Evolutionary conservation across 106 monocot genomes (phyloP), one percentile per base, ranked within the genome.

Genomic region (Dendrobium chrysotoxum): DNA sequence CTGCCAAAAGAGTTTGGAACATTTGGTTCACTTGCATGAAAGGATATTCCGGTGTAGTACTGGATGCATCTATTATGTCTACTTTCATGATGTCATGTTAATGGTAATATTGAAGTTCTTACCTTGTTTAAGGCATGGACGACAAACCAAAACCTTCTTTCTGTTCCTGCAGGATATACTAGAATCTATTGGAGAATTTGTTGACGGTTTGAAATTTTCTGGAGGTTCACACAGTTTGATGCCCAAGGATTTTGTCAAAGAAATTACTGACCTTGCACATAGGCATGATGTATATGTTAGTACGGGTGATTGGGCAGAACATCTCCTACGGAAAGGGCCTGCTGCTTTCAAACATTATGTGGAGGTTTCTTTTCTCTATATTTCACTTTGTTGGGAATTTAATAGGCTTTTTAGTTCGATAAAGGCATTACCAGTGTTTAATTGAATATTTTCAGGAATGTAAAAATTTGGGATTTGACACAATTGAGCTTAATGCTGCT

Each of bases 191-290:
- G 91, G 88, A 75, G 79, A 89, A 18, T 95, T 93, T 83, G 88
- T 95, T 71, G 95, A 95, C 81, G 95, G 95, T 23, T 84, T 95
- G 84, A 95, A 91, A 75, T 93, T 95, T 79, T 86, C 89, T 55
- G 95, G 95, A 47, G 95, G 93, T 64, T 91, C 91, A 2, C 87
- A 92, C 16, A 95, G 93, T 82, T 84, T 93, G 82, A 89, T 90
- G 87, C 80, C 89, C 30, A 80, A 85, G 30, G 25, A 66, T 10
- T 83, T 85, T 26, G 84, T 95, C 79, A 95, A 86, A 86, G 93
- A 89, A 75, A 88, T 95, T 80, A 93, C 84, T 23, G 83, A 93
- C 40, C 72, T 95, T 61, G 95, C 95, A 40, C 95, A 95, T 83
- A 83, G 39, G 82, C 93, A 93, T 75, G 77, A 91, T 86, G 83